phyloP scores from a whole-genome alignment of 306 rosid species.

The Acacia acuminata region DNA sequence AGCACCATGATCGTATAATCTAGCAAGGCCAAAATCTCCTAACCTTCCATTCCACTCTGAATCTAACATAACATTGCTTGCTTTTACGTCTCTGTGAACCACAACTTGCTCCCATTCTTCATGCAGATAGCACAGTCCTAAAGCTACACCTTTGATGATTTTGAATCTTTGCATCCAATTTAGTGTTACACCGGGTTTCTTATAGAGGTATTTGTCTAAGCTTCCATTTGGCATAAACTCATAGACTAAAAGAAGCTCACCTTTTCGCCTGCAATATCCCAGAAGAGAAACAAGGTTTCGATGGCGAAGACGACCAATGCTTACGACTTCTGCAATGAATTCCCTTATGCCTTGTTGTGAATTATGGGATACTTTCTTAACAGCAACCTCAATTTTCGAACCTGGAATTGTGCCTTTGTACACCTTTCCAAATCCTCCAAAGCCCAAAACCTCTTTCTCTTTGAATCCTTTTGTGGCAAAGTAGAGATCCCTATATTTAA shows the following conservation, averaged over 20 bases:
- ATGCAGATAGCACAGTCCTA: not conserved
- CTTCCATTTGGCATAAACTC: not conserved
- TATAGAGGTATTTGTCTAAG: not conserved
- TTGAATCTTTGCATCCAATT: not conserved
- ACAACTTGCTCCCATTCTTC: not conserved
- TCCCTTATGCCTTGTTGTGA: not conserved
- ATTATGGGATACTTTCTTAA: not conserved
- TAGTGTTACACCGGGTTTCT: not conserved
- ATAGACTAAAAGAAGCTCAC: not conserved
- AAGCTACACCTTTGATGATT: not conserved
- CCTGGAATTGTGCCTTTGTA: not conserved
- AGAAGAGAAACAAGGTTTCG: not conserved
- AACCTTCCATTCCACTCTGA: not conserved
- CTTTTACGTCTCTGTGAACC: slow-evolving; percentile 72
- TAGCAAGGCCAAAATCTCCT: slow-evolving; percentile 43
- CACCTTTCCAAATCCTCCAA: not conserved
- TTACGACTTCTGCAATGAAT: not conserved
- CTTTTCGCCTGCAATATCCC: not conserved
- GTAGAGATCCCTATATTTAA: not conserved
- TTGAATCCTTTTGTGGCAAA: not conserved
- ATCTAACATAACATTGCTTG: slow-evolving; percentile 70
- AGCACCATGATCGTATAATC: slow-evolving; percentile 55
- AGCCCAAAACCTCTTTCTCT: not conserved
- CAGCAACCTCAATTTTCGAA: not conserved
- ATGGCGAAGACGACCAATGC: not conserved